Conservation (phyloP, 192 early-diverging fungal species). For the Phycomyces nitens region DNA sequence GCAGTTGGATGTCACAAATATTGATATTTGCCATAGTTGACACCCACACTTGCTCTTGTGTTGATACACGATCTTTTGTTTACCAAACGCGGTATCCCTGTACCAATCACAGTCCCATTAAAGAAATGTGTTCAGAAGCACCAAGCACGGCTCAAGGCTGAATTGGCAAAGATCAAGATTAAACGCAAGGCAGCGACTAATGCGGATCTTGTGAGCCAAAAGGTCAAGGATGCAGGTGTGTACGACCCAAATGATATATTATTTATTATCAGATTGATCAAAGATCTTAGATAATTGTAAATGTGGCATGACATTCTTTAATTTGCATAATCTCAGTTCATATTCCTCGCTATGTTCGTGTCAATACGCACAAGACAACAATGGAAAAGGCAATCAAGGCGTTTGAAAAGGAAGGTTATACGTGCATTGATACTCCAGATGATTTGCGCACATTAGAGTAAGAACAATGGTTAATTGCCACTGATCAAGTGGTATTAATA, state of each 20-base stretch:
- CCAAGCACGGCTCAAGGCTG: conserved; percentile 63
- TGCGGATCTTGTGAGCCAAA: conserved; percentile 66
- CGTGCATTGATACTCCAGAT: conserved; percentile 34
- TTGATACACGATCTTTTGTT: conserved; percentile 90
- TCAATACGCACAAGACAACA: conserved; percentile 77
- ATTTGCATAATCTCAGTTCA: conserved; percentile 34
- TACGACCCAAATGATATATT: conserved; percentile 12
- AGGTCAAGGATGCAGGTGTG: conserved; percentile 49
- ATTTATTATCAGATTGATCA: neutral
- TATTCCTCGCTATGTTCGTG: conserved; percentile 82
- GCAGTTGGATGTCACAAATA: neutral
- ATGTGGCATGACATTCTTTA: neutral
- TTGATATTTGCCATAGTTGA: conserved; percentile 10
- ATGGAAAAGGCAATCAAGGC: conserved; percentile 63
- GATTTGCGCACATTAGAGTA: conserved; percentile 30
- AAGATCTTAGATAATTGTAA: neutral
- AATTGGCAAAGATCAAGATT: conserved; percentile 76
- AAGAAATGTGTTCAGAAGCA: conserved; percentile 67
- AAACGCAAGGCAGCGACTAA: conserved; percentile 62
- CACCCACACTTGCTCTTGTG: conserved; percentile 36
- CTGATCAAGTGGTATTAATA: neutral
- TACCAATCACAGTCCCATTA: conserved; percentile 50
- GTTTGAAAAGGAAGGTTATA: conserved; percentile 59
- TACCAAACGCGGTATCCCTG: conserved; percentile 67
- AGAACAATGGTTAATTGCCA: conserved; percentile 2